These are phyloP conservation scores for Melanomma pulvis-pyrius DNA, from an alignment of 495 filamentous ascomycete species.

Conservation along the genomic window DNA sequence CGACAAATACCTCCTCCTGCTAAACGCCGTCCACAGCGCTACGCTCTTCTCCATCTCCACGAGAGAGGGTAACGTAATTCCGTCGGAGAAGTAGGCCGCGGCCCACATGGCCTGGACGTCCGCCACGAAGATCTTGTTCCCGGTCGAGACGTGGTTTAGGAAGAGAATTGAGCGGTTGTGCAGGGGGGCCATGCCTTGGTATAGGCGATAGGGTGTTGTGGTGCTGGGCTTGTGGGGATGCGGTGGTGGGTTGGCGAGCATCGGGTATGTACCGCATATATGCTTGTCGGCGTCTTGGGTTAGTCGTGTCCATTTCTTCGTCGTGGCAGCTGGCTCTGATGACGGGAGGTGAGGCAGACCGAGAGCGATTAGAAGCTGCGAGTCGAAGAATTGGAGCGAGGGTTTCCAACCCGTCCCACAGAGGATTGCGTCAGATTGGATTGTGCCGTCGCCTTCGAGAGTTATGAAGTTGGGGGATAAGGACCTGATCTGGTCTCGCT, in stretches of 20 bases:
- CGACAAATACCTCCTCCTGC: constrained; percentile 4
- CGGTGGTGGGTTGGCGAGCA: constrained; percentile 2
- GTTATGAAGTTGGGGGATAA: background rate
- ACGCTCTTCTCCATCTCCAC: constrained; percentile 3
- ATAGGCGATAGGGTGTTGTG: constrained; percentile 9
- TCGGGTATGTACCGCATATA: background rate
- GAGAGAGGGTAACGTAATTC: constrained; percentile 1
- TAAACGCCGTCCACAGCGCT: constrained; percentile 3
- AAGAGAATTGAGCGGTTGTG: constrained; percentile 13
- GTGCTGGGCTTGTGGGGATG: background rate
- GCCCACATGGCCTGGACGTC: constrained; percentile 23
- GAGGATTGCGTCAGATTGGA: constrained; percentile 4
- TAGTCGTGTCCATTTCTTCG: background rate
- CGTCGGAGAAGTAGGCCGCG: constrained; percentile 6
- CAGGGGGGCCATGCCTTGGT: background rate
- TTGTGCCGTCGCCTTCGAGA: background rate
- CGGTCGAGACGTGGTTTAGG: constrained; percentile 7
- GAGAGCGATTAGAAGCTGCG: background rate
- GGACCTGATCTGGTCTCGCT: background rate
- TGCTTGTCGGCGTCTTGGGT: background rate
- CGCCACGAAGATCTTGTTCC: constrained; percentile 6
- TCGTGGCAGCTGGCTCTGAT: background rate
- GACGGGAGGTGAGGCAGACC: background rate
- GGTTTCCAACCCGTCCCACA: constrained; percentile 10
- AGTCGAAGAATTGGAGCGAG: background rate